Evolutionary conservation across 1,139 yeast species (phyloP).

Genomic region (Kluyveromyces marxianus): DNA sequence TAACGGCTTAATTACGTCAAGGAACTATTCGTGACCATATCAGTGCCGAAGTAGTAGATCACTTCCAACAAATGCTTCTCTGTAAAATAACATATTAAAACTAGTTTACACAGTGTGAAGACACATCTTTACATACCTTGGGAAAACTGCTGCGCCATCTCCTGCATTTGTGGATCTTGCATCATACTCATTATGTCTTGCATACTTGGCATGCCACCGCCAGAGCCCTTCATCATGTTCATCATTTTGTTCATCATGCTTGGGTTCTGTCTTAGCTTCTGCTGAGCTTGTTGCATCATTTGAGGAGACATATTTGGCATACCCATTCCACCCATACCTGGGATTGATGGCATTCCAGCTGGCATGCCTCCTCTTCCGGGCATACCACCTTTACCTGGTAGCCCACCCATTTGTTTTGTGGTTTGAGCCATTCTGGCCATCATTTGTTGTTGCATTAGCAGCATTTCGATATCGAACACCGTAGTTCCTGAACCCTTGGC

Average conservation of each 20-base stretch:
- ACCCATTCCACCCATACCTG: constrained; percentile 19
- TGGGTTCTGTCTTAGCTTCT: constrained; percentile 58
- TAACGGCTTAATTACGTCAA: no score
- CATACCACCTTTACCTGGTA: constrained; percentile 39
- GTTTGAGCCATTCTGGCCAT: constrained; percentile 90
- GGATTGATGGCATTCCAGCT: constrained; percentile 27
- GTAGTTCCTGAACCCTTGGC: constrained; percentile 96
- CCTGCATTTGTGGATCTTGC: constrained; percentile 69
- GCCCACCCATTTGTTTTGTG: constrained; percentile 34
- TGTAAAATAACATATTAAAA: no score
- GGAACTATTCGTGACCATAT: no score
- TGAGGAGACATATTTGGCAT: constrained; percentile 33
- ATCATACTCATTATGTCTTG: constrained; percentile 46
- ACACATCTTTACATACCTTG: constrained; percentile 17
- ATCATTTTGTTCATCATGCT: constrained; percentile 54
- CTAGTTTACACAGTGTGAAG: background rate
- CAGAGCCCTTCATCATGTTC: constrained; percentile 45
- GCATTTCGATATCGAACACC: constrained; percentile 89
- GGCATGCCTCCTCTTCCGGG: constrained; percentile 35
- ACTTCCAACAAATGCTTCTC: no score
- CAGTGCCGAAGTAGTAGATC: no score
- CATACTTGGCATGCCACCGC: constrained; percentile 36
- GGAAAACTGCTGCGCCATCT: constrained; percentile 70
- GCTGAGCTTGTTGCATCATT: constrained; percentile 38
- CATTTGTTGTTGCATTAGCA: constrained; percentile 84